Conservation (phyloP, 352 stramenopile species). For the Phytophthora fragariaefolia region DNA sequence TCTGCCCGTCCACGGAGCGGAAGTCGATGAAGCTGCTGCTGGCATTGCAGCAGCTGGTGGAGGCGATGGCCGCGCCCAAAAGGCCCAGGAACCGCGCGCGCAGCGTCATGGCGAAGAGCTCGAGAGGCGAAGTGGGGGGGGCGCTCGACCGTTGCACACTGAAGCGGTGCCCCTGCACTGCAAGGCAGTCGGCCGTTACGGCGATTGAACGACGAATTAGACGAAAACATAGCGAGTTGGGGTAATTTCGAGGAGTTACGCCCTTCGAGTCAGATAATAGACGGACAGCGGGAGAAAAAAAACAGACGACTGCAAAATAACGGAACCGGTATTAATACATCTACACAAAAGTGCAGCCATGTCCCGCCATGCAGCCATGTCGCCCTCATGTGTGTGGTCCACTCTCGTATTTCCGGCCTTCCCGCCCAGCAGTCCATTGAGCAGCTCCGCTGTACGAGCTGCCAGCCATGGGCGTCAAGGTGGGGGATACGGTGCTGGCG, state of each 20-base stretch:
- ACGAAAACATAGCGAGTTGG: neutral
- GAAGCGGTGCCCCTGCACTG: too few relatives aligned
- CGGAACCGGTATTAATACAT: too few relatives aligned
- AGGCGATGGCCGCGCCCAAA: neutral
- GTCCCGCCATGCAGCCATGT: too few relatives aligned
- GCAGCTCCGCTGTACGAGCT: too few relatives aligned
- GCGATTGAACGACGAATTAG: neutral
- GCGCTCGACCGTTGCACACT: neutral
- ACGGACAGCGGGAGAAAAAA: constrained; percentile 2
- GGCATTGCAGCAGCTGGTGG: constrained; percentile 12
- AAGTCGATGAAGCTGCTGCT: constrained; percentile 64
- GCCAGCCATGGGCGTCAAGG: constrained; percentile 60
- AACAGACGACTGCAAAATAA: neutral
- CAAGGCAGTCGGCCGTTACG: neutral
- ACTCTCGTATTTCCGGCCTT: too few relatives aligned
- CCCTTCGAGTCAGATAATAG: neutral
- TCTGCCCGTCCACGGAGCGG: constrained; percentile 59
- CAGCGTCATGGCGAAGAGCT: constrained; percentile 11
- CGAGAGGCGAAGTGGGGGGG: neutral
- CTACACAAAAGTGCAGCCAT: too few relatives aligned
- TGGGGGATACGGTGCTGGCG: constrained; percentile 77
- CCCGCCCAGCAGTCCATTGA: too few relatives aligned
- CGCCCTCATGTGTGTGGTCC: too few relatives aligned
- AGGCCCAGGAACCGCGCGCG: constrained; percentile 3
- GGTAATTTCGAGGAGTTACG: neutral